Base-by-base conservation (phyloP, 805 yeast genomes). In the Brettanomyces bruxellensis region DNA sequence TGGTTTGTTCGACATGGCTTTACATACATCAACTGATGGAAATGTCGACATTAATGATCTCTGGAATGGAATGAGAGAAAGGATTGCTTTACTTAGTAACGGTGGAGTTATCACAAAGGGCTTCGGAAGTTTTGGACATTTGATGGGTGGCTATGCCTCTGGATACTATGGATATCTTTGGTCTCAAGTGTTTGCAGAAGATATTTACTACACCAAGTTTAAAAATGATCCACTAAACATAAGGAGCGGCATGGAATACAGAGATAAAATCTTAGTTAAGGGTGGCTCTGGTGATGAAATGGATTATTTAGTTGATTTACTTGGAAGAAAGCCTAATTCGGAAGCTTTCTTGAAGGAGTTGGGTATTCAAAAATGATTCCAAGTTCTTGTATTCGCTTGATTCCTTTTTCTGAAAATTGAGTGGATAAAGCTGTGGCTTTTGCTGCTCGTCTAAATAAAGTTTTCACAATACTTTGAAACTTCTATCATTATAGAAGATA, bases 101-200 rank as follows among this genome's bases (percentile, higher is more conserved):
- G 87, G 81, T 37, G 78, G 74, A 34, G 66, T 65, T 25, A 55
- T 63, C 22, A 76, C 82, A n/a, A 76, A 72, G 49, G 93, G 93
- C 3, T 85, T 77, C 57, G 79, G 82, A 32, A 79, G 88, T 0
- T 86, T 86, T 61, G 87, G 86, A 2, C 96, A 87, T 59, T 76
- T 86, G 61, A 77, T 82, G 70, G 88, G 88, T 36, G 91, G 95
- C 14, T 87, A 87, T 62, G 91, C 86, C 46, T 80, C 90, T 9
- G 89, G 90, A 3, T 87, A 87, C 65, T 87, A 87, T 56, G 95
- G 95, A 2, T 87, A 87, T 62, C 65, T 86, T 67, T 87, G 88
- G 81, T 84, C 95, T 2, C 81, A 81, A 57, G 95, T 86, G 13
- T 87, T 81, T 69, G 93, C 95, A 1, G 76, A 86, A 5, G 95